Conservation (phyloP, 2,329 filamentous ascomycete species). For the Graphilbum sp. region DNA sequence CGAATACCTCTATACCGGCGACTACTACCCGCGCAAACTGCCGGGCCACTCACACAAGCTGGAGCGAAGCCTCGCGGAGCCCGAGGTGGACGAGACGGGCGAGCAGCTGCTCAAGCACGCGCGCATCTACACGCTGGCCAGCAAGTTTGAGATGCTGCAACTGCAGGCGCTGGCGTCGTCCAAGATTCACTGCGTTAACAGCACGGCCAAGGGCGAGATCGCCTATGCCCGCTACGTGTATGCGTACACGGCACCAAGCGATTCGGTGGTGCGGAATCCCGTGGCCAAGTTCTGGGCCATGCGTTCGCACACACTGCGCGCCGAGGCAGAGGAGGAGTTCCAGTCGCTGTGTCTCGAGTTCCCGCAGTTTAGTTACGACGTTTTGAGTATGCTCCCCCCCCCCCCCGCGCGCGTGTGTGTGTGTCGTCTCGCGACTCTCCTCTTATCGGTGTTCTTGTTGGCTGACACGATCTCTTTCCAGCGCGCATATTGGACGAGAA, state of each 20-base stretch:
- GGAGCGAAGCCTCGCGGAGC: conserved; percentile 50
- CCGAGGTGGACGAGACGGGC: conserved; percentile 58
- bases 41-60: conserved; percentile 43
- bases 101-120: conserved; percentile 77
- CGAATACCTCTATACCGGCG: conserved; percentile 69
- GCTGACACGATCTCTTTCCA: too few species aligned
- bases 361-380: conserved; percentile 85
- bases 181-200: conserved; percentile 86
- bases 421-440: too few species aligned
- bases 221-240: conserved; percentile 86
- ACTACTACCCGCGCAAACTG: conserved; percentile 66
- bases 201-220: conserved; percentile 78
- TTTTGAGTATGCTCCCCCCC: conserved; percentile 46
- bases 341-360: conserved; percentile 70
- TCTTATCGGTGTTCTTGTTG: too few species aligned
- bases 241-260: conserved; percentile 52
- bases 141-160: conserved; percentile 51
- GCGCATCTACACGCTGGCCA: conserved; percentile 74
- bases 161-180: conserved; percentile 65
- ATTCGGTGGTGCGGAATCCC: conserved; percentile 60
- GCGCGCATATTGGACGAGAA: conserved; percentile 50
- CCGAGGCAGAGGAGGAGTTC: conserved; percentile 80
- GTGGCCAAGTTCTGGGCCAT: conserved; percentile 86
- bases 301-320: conserved; percentile 60
- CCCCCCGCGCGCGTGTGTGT: too few species aligned